phyloP scores from a whole-genome alignment of 139 green algal species.

The Volvox reticuliferus region DNA sequence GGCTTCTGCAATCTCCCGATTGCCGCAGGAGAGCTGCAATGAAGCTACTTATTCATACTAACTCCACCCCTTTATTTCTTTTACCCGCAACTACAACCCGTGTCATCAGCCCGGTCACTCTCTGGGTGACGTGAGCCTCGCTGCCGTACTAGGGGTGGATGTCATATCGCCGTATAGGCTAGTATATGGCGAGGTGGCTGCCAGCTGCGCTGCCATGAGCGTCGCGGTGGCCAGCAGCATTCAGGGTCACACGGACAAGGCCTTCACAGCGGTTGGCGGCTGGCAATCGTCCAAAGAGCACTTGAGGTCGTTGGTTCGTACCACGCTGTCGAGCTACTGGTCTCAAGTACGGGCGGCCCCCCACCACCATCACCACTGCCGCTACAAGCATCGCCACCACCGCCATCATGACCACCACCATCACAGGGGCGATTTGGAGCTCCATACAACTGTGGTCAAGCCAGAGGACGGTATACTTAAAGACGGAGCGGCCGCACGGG shows the following conservation, averaged over 20 bases:
- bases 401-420: background rate
- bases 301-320: background rate
- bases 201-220: conserved; percentile 17
- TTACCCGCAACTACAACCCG: too few species aligned
- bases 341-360: background rate
- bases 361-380: background rate
- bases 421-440: too few species aligned
- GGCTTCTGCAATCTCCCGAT: too few species aligned
- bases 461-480: background rate
- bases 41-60: too few species aligned
- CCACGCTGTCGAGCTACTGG: conserved; percentile 6
- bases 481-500: background rate
- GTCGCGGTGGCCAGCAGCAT: background rate
- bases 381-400: background rate
- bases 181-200: conserved; percentile 3
- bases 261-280: background rate
- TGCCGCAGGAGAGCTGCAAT: too few species aligned
- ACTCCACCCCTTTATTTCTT: too few species aligned
- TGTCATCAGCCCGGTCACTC: background rate
- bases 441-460: too few species aligned
- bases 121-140: background rate
- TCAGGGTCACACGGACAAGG: background rate
- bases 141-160: background rate
- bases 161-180: conserved; percentile 10
- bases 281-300: background rate